Evolutionary conservation across 164 flowering plant species (phyloP), one percentile per base, ranked within the genome.

Genomic region (Dillenia suffruticosa): DNA sequence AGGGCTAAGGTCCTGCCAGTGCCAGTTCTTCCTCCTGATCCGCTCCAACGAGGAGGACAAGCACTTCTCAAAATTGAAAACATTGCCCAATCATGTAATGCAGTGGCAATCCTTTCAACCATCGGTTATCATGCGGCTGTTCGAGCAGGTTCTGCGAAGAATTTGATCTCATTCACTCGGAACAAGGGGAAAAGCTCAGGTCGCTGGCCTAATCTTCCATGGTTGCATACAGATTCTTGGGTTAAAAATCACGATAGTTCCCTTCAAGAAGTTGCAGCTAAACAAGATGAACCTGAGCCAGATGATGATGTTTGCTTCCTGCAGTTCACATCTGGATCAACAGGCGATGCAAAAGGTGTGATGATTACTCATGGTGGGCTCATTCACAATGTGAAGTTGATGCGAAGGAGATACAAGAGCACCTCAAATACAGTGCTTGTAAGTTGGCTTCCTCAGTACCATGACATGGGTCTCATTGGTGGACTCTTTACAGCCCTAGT

Each of bases 361-460:
- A 83, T 89, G 87, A 84, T 89, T 46, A 84, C 90, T 70, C 90
- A 89, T 62, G 89, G 90, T 22, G 96, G 90, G 12, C 82, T 89
- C 51, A 77, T 85, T 68, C 92, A 89, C 61, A 89, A 89, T 64
- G 90, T 89, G 66, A 89, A 84, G 73, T 58, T 86, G 73, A 86
- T 89, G 92, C 72, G 68, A 47, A 81, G 59, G 68, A 67, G 77
- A 66, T 89, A 89, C 74, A 82, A 66, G 69, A 86, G 92, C 76
- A 86, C 84, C 46, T 83, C 96, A 61, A 82, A 68, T 62, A 86
- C 92, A 46, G 86, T 82, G 9, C 70, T 85, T 5, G 80, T 89
- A 9, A 89, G 96, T 70, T 89, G 96, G 96, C 92, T 89, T 59
- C 96, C 96, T 60, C 96, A 84, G 64, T 89, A 89, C 72, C 96